Evolutionary conservation across 345 rosid species (phyloP), one percentile per base, ranked within the genome.

Genomic region (Draba incana): DNA sequence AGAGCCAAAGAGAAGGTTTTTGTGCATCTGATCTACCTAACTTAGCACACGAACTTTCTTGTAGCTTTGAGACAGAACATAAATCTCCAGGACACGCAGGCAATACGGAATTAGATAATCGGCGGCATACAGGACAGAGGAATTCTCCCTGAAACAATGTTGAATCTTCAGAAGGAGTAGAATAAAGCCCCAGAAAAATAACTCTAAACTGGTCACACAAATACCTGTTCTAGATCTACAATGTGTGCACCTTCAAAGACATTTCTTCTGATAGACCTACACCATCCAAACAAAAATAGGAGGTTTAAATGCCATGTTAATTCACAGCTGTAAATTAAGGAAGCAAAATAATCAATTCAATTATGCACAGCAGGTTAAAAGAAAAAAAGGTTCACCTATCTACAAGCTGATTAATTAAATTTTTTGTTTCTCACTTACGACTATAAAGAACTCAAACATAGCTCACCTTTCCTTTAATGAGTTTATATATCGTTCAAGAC

Each of bases 91-190:
- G 82, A 62, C 79, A 67, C 6, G 85, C 82, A 64, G 97, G 97
- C 81, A 94, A 74, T 64, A 84, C 77, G 27, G 96, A 87, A 81
- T 94, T 94, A 43, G 90, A 96, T 37, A 91, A 84, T 31, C 84
- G 84, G 45, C 99, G 98, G 67, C 99, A 94, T 57, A 85, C 91
- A 62, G 99, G 99, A 69, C 99, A 94, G 35, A 94, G 90, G 78
- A 94, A 89, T 81, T 94, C 99, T 58, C 92, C 97, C 99, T 93
- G 79, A 74, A 73, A 64, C 27, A 48, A 61, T 44, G 38, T 44
- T 25, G 61, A 63, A 52, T 57, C 61, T 30, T 64, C 76, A 60
- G 44, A 64, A 64, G 47, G 51, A 23, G 60, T 4, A 57, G 13
- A 16, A 25, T 66, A 53, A 66, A 64, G 30, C 75, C 43, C 27